Conservation (phyloP, 2,329 filamentous ascomycete genomes). For the Lachnellula occidentalis region DNA sequence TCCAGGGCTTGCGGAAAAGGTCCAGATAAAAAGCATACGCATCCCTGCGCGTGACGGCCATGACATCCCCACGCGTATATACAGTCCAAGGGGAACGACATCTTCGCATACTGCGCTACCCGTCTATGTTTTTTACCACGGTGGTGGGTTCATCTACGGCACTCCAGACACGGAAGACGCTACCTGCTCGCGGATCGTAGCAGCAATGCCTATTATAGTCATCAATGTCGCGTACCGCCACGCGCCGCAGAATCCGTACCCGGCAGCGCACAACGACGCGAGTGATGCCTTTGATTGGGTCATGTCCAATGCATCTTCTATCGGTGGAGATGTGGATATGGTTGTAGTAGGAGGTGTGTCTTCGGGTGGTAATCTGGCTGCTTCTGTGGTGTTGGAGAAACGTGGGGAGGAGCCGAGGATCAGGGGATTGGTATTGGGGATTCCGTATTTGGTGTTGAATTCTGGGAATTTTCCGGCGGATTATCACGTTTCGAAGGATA, state of each 20-base stretch:
- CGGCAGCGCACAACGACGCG: slow-evolving; percentile 46
- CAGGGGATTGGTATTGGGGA: slow-evolving; percentile 47
- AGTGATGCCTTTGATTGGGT: slow-evolving; percentile 52
- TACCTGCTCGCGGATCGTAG: slow-evolving; percentile 41
- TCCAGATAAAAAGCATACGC: slow-evolving; percentile 33
- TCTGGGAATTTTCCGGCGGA: slow-evolving; percentile 5
- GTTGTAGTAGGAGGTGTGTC: slow-evolving; percentile 46
- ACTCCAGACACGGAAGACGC: slow-evolving; percentile 48
- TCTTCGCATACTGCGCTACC: slow-evolving; percentile 40
- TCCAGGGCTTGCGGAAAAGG: slow-evolving; percentile 14
- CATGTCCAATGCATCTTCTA: slow-evolving; percentile 36
- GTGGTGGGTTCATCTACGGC: slow-evolving; percentile 53
- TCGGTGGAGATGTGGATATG: slow-evolving; percentile 36
- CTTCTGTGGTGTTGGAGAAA: slow-evolving; percentile 37
- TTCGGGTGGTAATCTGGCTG: slow-evolving; percentile 41
- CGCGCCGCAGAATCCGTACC: slow-evolving; percentile 48
- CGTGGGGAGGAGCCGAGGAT: slow-evolving; percentile 31
- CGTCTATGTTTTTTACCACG: slow-evolving; percentile 48
- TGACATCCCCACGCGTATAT: slow-evolving; percentile 41
- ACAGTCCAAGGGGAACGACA: slow-evolving; percentile 35
- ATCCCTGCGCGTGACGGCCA: slow-evolving; percentile 42
- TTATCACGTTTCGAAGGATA: neutral
- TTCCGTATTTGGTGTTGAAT: slow-evolving; percentile 38
- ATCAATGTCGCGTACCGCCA: slow-evolving; percentile 53
- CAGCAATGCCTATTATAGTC: slow-evolving; percentile 26